phyloP scores from a whole-genome alignment of 78 protist species.

The Thecamonas trahens region DNA sequence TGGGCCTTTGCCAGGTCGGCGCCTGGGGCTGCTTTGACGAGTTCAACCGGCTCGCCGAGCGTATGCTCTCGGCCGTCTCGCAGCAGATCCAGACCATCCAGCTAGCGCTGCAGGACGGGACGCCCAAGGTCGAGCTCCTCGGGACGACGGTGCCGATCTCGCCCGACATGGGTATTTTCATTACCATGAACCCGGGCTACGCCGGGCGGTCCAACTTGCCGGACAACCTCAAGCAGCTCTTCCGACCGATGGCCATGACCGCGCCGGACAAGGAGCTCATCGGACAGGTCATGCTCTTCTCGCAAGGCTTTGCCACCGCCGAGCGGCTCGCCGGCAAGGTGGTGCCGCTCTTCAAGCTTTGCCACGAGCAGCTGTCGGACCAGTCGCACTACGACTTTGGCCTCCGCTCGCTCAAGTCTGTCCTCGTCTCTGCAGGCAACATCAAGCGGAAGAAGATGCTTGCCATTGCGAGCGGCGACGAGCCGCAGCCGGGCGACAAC shows the following conservation, averaged over 20 bases:
- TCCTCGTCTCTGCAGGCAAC: slow-evolving; percentile 87
- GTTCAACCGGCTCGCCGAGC: slow-evolving; percentile 97
- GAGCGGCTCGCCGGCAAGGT: slow-evolving; percentile 80
- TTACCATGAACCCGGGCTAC: slow-evolving; percentile 99
- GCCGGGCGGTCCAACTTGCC: slow-evolving; percentile 98
- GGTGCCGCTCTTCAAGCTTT: slow-evolving; percentile 91
- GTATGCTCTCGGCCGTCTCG: slow-evolving; percentile 97
- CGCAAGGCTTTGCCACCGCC: slow-evolving; percentile 93
- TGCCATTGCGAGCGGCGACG: neutral
- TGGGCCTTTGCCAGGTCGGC: slow-evolving; percentile 95
- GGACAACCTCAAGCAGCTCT: slow-evolving; percentile 96
- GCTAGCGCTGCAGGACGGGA: slow-evolving; percentile 44
- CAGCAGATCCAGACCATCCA: slow-evolving; percentile 97
- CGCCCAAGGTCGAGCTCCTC: slow-evolving; percentile 36
- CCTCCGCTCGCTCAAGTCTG: slow-evolving; percentile 94
- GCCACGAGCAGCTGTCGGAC: slow-evolving; percentile 82
- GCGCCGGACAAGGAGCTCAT: slow-evolving; percentile 92
- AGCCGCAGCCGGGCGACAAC: neutral
- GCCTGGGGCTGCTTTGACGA: slow-evolving; percentile 99
- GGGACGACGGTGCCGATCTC: slow-evolving; percentile 45
- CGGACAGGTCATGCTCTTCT: slow-evolving; percentile 92
- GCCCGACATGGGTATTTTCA: slow-evolving; percentile 87
- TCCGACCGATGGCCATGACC: slow-evolving; percentile 91
- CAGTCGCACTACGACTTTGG: slow-evolving; percentile 99
- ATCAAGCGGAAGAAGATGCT: slow-evolving; percentile 57